Percentiles rank a stretch among this genome's conserved stretches.
phyloP scores from a whole-genome alignment of 192 early-diverging fungal species.

The Gaertneriomyces semiglobifer region DNA sequence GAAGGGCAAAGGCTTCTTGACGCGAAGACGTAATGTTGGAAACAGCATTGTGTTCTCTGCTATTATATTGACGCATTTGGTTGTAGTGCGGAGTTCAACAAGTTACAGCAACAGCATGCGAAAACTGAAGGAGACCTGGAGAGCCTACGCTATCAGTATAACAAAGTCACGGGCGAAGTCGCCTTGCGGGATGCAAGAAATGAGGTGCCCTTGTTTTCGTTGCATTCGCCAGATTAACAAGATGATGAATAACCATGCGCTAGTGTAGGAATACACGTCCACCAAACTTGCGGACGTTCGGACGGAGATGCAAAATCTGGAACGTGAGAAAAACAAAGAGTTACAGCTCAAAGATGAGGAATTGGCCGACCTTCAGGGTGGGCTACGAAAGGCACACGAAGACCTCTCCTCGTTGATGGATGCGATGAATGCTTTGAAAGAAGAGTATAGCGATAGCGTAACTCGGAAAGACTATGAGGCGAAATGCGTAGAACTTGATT shows the following conservation, averaged over 20 bases:
- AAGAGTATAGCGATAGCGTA: not conserved
- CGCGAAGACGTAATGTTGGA: slow-evolving; percentile 20
- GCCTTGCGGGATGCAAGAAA: slow-evolving; percentile 21
- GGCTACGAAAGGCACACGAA: slow-evolving; percentile 30
- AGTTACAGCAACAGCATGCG: slow-evolving; percentile 23
- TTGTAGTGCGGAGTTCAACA: slow-evolving; percentile 17
- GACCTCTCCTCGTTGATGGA: slow-evolving; percentile 10
- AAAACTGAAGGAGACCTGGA: slow-evolving; percentile 26
- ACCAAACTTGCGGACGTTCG: slow-evolving; percentile 25
- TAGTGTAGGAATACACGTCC: slow-evolving; percentile 28
- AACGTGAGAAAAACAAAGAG: slow-evolving; percentile 29
- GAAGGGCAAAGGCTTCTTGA: slow-evolving; percentile 21
- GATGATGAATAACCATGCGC: not conserved
- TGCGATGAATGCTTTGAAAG: slow-evolving; percentile 14
- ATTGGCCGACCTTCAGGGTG: slow-evolving; percentile 27
- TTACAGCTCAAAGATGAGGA: slow-evolving; percentile 36
- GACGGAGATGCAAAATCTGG: slow-evolving; percentile 32
- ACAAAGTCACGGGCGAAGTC: slow-evolving; percentile 27
- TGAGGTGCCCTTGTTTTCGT: slow-evolving; percentile 8
- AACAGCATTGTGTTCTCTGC: not conserved
- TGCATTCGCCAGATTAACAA: too few species aligned
- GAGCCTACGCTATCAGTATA: slow-evolving; percentile 22
- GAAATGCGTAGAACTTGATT: too few species aligned
- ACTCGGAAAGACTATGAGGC: not conserved
- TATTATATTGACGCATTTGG: not conserved